These are phyloP conservation scores for Nicotiana attenuata DNA, from an alignment of 257 asterid genomes.

Conservation along the genomic window DNA sequence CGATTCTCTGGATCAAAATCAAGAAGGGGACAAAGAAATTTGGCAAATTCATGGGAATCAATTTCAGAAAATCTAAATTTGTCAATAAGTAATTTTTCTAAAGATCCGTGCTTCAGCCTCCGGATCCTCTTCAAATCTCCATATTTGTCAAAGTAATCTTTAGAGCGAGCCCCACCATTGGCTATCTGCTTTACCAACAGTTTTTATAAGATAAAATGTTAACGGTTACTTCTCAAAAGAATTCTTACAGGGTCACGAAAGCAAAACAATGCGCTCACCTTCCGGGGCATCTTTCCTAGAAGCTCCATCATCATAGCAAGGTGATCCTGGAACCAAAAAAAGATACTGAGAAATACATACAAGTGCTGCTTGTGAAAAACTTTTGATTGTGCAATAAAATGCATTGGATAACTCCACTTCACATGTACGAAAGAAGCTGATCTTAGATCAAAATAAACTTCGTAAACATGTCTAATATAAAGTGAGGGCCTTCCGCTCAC, in stretches of 20 bases:
- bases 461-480: not conserved
- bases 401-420: not conserved
- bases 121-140: slow-evolving; percentile 97
- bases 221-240: not conserved
- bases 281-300: slow-evolving; percentile 91
- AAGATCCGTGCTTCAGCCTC: slow-evolving; percentile 65
- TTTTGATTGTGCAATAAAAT: not conserved
- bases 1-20: slow-evolving; percentile 91
- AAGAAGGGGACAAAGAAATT: slow-evolving; percentile 73
- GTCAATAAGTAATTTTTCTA: slow-evolving; percentile 69
- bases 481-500: not conserved
- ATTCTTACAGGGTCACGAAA: not conserved
- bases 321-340: slow-evolving; percentile 58
- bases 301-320: slow-evolving; percentile 99
- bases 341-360: not conserved
- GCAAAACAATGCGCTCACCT: slow-evolving; percentile 39
- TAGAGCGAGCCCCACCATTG: slow-evolving; percentile 72
- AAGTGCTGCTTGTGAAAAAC: not conserved
- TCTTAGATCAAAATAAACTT: not conserved
- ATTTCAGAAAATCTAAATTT: slow-evolving; percentile 50
- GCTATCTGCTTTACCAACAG: slow-evolving; percentile 51
- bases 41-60: slow-evolving; percentile 68
- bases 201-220: not conserved
- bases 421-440: not conserved
- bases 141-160: slow-evolving; percentile 84